These are phyloP conservation scores for Fusarium liriodendri DNA, from an alignment of 2,329 filamentous ascomycete genomes.

Conservation along the genomic window DNA sequence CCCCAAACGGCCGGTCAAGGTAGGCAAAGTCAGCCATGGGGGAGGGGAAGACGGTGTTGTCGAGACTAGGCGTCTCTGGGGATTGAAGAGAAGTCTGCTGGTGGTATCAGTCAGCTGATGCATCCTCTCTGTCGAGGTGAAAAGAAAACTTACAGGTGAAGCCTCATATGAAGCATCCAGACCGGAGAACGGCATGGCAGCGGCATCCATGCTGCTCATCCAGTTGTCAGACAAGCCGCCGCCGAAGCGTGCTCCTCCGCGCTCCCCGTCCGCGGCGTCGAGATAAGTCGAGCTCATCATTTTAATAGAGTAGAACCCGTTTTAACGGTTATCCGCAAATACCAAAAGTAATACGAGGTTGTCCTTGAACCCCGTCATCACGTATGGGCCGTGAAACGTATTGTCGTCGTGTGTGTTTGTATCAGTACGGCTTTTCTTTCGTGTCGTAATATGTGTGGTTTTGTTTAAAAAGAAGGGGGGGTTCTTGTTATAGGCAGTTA, in stretches of 20 bases:
- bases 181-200: constrained; percentile 36
- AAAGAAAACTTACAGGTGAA: constrained; percentile 32
- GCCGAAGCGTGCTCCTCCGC: constrained; percentile 16
- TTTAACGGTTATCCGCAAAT: constrained; percentile 38
- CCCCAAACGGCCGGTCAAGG: constrained; percentile 37
- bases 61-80: constrained; percentile 39
- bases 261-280: constrained; percentile 32
- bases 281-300: constrained; percentile 42
- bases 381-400: constrained; percentile 17
- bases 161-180: constrained; percentile 33
- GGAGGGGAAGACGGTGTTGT: constrained; percentile 41
- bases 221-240: constrained; percentile 26
- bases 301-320: constrained; percentile 15
- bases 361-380: constrained; percentile 42
- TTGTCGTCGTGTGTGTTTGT: background rate
- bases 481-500: constrained; percentile 41
- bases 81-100: constrained; percentile 36
- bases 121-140: background rate
- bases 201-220: constrained; percentile 34
- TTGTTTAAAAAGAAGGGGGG: constrained; percentile 10
- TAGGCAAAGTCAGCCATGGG: constrained; percentile 39
- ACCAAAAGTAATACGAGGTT: constrained; percentile 39
- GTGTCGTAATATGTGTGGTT: background rate
- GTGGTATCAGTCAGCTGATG: background rate
- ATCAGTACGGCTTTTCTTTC: background rate